These are phyloP conservation scores for Asterella californica DNA, from an alignment of 225 moss, liverwort and hornwort genomes.

Conservation along the genomic window DNA sequence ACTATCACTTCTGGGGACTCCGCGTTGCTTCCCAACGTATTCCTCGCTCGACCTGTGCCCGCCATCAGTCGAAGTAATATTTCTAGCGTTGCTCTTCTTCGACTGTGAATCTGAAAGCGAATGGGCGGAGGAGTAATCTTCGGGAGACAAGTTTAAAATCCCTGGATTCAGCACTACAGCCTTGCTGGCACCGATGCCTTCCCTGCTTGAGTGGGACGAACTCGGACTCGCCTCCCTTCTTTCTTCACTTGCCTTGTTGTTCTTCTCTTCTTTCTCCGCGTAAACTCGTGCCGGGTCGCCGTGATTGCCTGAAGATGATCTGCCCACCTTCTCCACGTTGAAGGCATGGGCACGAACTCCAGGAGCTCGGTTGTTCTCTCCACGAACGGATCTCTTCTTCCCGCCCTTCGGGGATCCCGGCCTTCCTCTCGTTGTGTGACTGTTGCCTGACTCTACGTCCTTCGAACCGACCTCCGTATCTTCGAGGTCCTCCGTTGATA, in stretches of 20 bases:
- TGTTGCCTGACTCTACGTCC: conserved; percentile 1
- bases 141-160: neutral
- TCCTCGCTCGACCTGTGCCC: conserved; percentile 9
- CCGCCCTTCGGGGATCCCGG: conserved; percentile 20
- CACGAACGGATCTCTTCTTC: conserved; percentile 27
- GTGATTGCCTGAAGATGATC: neutral
- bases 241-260: neutral
- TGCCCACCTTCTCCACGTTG: conserved; percentile 3
- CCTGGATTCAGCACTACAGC: neutral
- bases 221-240: conserved; percentile 9
- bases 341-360: neutral
- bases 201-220: conserved; percentile 1
- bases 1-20: conserved; percentile 16
- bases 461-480: neutral
- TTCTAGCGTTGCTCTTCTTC: conserved; percentile 1
- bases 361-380: conserved; percentile 6
- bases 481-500: neutral
- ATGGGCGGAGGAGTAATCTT: conserved; percentile 13
- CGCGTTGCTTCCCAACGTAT: neutral
- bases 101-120: neutral
- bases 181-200: conserved; percentile 5
- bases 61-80: neutral
- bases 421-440: neutral
- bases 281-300: neutral
- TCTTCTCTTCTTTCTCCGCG: conserved; percentile 14